Percentiles rank a stretch among this genome's conserved stretches.
phyloP scores from a whole-genome alignment of 768 basidiomycete genomes.

The Inosperma sp. region DNA sequence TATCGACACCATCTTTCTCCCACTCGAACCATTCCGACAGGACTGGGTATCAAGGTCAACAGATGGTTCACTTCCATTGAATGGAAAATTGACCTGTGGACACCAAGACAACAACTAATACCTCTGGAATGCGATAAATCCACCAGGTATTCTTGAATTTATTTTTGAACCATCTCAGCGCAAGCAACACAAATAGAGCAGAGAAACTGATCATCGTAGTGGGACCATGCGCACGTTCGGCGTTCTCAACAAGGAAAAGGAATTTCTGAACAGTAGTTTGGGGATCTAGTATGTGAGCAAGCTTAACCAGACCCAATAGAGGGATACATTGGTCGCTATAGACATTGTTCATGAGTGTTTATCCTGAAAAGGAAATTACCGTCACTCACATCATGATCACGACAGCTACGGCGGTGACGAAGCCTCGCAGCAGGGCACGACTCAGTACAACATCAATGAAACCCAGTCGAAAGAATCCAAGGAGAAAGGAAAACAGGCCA shows the following conservation, averaged over 20 bases:
- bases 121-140: conserved; percentile 84
- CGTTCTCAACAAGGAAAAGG: conserved; percentile 63
- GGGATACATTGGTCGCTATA: conserved; percentile 79
- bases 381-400: conserved; percentile 75
- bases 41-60: conserved; percentile 44
- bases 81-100: conserved; percentile 64
- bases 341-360: conserved; percentile 4
- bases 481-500: conserved; percentile 77
- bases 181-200: conserved; percentile 61
- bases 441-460: conserved; percentile 93
- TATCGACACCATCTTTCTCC: conserved; percentile 75
- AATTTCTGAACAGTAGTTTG: conserved; percentile 74
- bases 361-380: not conserved
- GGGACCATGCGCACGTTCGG: conserved; percentile 50
- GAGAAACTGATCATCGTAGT: conserved; percentile 76
- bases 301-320: conserved; percentile 73
- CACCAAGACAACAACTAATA: conserved; percentile 77
- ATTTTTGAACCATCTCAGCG: conserved; percentile 53
- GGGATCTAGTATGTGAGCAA: conserved; percentile 53
- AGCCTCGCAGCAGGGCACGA: conserved; percentile 82
- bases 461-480: conserved; percentile 85
- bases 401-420: conserved; percentile 78
- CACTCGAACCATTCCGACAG: conserved; percentile 65
- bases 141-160: conserved; percentile 57
- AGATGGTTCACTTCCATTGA: not conserved